Base-by-base conservation (phyloP, 2,329 filamentous ascomycete genomes). In the Metarhizium guizhouense region DNA sequence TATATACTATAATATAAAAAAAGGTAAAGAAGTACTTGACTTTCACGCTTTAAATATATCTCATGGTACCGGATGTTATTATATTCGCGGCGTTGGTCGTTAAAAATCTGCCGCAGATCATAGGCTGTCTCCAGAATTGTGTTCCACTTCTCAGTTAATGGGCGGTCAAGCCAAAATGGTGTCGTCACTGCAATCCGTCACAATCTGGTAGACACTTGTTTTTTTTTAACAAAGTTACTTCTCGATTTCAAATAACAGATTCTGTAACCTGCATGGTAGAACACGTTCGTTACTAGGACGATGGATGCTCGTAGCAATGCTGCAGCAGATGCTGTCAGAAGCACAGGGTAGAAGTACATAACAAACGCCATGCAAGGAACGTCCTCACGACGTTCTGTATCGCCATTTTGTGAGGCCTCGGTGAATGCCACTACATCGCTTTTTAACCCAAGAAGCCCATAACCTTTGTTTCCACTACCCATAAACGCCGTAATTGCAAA, bases 401-500 rank as follows among this genome's bases (percentile, higher is more conserved):
- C 45, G 45, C 25, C 45, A 16, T 48, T 48, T 29, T 48, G 13
- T 30, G 25, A 30, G 25, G 25, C 25, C 45, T n/a, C 6, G 43
- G n/a, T 47, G 43, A 48, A 48, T 29, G 45, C 45, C 45, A 48
- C 6, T 18, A 48, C 13, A 47, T 45, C 47, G 38, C 55, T 54
- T 51, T 51, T 48, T 14, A 30, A 34, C 34, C 40, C 40, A 53
- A 47, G 48, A 42, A 18, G 43, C 14, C 16, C 49, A 48, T 48
- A 8, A 25, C 43, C 43, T 10, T 47, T n/a, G 8, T 42, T 38
- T 6, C 32, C 5, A 34, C 36, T 13, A 30, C 25, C 42, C 51
- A 29, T 6, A 3, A 54, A 54, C 55, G 55, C 55, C 48, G 50
- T 51, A 20, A 53, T 34, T 34, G 51, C n/a, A 53, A n/a, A 13